phyloP scores from a whole-genome alignment of 208 protist species.

The Angomonas desouzai region DNA sequence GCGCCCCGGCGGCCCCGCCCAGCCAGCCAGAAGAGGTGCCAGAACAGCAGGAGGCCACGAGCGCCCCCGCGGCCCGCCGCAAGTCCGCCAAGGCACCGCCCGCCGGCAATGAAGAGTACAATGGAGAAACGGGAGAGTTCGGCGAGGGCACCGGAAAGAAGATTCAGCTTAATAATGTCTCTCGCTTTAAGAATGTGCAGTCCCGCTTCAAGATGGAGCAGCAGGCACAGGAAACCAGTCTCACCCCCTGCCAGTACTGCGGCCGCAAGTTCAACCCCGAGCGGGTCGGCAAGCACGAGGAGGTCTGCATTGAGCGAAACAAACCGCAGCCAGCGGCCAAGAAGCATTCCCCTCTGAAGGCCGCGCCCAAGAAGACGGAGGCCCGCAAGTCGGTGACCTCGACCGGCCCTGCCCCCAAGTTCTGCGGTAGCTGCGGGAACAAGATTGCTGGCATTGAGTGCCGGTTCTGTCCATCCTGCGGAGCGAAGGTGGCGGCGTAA shows the following conservation, averaged over 20 bases:
- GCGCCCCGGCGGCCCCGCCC: too few species aligned
- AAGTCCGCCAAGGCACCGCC: not conserved
- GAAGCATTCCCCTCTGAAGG: constrained; percentile 9
- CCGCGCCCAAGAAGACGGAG: constrained; percentile 1
- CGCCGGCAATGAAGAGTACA: not conserved
- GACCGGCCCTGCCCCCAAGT: constrained; percentile 19
- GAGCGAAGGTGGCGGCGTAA: constrained; percentile 33
- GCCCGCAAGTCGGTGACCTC: not conserved
- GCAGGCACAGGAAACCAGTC: constrained; percentile 16
- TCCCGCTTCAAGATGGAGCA: constrained; percentile 56
- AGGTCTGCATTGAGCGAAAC: constrained; percentile 68
- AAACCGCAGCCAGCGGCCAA: constrained; percentile 23
- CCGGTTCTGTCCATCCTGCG: constrained; percentile 66
- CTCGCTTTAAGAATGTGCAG: constrained; percentile 70
- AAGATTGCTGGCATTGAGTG: constrained; percentile 24
- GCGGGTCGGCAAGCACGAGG: constrained; percentile 79
- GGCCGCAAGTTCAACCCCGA: constrained; percentile 70
- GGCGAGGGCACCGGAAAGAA: constrained; percentile 20
- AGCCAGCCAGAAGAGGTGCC: not conserved
- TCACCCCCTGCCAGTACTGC: constrained; percentile 63
- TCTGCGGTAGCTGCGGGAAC: constrained; percentile 66
- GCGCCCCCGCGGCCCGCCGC: not conserved
- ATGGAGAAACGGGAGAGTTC: not conserved
- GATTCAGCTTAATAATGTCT: constrained; percentile 78
- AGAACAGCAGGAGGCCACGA: too few species aligned